These are phyloP conservation scores for Colletotrichum sp. DNA, from an alignment of 2,329 filamentous ascomycete genomes.

Conservation along the genomic window DNA sequence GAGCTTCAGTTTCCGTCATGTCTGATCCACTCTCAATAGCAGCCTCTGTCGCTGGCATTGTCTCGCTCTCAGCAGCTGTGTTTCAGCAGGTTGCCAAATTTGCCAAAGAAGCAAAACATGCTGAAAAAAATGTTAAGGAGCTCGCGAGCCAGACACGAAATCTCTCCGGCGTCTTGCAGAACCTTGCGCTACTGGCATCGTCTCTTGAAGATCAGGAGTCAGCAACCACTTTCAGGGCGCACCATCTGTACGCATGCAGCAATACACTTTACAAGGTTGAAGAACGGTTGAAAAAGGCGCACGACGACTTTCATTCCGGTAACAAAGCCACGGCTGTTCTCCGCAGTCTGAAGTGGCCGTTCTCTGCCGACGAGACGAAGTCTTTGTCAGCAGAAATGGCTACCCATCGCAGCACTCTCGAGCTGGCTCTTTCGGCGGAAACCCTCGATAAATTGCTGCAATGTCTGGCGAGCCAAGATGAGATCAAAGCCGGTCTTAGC, in stretches of 20 bases:
- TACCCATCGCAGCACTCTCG: neutral
- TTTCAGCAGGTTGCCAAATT: neutral
- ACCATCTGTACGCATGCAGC: neutral
- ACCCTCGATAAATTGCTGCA: neutral
- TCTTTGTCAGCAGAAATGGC: neutral
- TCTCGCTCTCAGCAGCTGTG: neutral
- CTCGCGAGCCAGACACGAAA: neutral
- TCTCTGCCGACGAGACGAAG: neutral
- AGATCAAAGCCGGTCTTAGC: rapidly evolving
- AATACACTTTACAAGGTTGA: neutral
- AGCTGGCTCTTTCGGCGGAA: neutral
- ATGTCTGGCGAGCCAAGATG: neutral
- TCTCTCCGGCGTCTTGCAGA: neutral
- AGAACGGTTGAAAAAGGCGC: neutral
- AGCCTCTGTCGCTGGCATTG: neutral
- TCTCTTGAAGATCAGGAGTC: neutral
- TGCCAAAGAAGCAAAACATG: neutral
- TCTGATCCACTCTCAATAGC: neutral
- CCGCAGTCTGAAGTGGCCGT: neutral
- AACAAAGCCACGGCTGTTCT: neutral
- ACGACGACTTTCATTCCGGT: neutral
- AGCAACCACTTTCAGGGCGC: neutral
- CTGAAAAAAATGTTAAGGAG: neutral
- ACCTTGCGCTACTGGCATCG: neutral
- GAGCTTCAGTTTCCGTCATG: neutral